A percentile compares a stretch with the other conserved stretches of the same genome.
Evolutionary conservation across 192 early-diverging fungal genomes (phyloP).

Genomic region (Podila horticola): DNA sequence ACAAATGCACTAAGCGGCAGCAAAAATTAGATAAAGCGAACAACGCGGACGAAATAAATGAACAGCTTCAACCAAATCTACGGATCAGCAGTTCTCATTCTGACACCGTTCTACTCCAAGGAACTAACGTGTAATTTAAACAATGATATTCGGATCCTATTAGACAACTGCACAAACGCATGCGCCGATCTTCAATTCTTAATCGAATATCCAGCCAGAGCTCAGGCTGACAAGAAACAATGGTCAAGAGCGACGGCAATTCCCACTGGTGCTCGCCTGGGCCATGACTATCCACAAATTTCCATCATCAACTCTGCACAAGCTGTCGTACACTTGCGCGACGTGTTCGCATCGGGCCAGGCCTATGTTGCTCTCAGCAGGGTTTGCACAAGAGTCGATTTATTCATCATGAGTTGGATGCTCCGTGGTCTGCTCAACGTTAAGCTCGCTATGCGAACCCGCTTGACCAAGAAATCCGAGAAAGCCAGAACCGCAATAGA

Average conservation of each 20-base stretch:
- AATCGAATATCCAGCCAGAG: slow-evolving; percentile 14
- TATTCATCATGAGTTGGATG: slow-evolving; percentile 1
- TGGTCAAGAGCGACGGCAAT: slow-evolving; percentile 16
- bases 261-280: slow-evolving; percentile 20
- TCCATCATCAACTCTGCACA: slow-evolving; percentile 7
- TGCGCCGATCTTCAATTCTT: too few species aligned
- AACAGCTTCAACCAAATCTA: too few species aligned
- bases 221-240: background rate
- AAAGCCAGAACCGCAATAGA: slow-evolving; percentile 8
- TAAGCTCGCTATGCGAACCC: background rate
- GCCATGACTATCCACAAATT: slow-evolving; percentile 9
- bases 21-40: too few species aligned
- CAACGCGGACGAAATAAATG: too few species aligned
- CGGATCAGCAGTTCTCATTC: too few species aligned
- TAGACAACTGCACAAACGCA: too few species aligned
- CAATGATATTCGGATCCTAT: too few species aligned
- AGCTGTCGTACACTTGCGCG: background rate
- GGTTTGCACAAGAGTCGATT: slow-evolving; percentile 2
- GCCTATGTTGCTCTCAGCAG: slow-evolving; percentile 18
- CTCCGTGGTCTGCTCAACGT: slow-evolving; percentile 1
- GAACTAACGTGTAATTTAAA: too few species aligned
- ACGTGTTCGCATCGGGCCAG: slow-evolving; percentile 10
- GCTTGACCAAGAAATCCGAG: slow-evolving; percentile 14
- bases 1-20: too few species aligned
- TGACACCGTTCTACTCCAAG: too few species aligned